Conservation (phyloP, 1,284 basidiomycete genomes). For the Earliella scabrosa region DNA sequence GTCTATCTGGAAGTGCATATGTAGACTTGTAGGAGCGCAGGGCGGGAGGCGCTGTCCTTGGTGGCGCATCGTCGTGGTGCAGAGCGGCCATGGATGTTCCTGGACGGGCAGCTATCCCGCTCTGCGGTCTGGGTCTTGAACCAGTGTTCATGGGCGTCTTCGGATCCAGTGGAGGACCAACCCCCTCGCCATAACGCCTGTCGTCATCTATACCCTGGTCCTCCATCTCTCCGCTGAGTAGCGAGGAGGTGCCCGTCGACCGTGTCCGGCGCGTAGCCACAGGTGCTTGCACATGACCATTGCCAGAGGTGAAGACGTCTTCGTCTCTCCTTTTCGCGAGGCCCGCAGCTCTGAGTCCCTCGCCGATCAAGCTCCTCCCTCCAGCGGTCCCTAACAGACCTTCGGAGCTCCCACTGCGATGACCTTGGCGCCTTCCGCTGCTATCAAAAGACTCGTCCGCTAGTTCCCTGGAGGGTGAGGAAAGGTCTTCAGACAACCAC, state of each 20-base stretch:
- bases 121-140: slow-evolving; percentile 24
- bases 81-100: slow-evolving; percentile 56
- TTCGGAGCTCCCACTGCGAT: slow-evolving; percentile 69
- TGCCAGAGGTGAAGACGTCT: slow-evolving; percentile 42
- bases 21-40: slow-evolving; percentile 40
- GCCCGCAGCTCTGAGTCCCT: slow-evolving; percentile 75
- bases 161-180: slow-evolving; percentile 24
- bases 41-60: slow-evolving; percentile 41
- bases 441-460: slow-evolving; percentile 34
- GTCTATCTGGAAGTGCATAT: slow-evolving; percentile 30
- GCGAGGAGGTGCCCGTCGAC: slow-evolving; percentile 28
- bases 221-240: slow-evolving; percentile 18
- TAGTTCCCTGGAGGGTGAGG: slow-evolving; percentile 32
- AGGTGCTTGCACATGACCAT: slow-evolving; percentile 8
- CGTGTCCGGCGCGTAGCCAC: slow-evolving; percentile 24
- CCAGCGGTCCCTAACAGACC: slow-evolving; percentile 49
- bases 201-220: slow-evolving; percentile 7
- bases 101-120: slow-evolving; percentile 38
- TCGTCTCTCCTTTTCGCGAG: slow-evolving; percentile 48
- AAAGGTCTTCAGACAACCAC: slow-evolving; percentile 48
- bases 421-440: slow-evolving; percentile 45
- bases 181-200: slow-evolving; percentile 19
- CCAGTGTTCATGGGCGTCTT: slow-evolving; percentile 29
- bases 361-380: slow-evolving; percentile 63
- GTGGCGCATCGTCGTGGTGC: slow-evolving; percentile 36